Base-by-base conservation (phyloP, 2,329 filamentous ascomycete species). In the Epichloe bromicola region DNA sequence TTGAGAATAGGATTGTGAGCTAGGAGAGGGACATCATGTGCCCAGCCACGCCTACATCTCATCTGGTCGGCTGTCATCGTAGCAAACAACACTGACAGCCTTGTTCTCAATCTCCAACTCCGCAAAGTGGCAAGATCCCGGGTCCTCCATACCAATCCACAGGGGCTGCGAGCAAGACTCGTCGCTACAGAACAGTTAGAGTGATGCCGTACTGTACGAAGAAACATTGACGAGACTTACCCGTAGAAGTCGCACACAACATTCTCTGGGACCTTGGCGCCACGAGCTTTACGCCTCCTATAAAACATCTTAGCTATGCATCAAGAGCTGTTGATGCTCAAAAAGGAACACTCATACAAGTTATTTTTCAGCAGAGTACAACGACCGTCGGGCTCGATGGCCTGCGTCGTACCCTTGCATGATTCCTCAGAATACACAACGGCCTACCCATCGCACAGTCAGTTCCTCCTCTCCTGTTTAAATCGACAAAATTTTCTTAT, bases 61-160 rank as follows among this genome's bases (percentile, higher is more conserved):
- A 17, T 26, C 37, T 33, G 20, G 10, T 34, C 30, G 19, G 26
- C 34, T 52, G n/a, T 52, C 47, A 10, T 52, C 46, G 36, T 54
- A 51, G 46, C 49, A 53, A 17, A 41, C 12, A 37, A 52, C 12
- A 26, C 45, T 49, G 11, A 33, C 15, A 6, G 52, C 52, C 36
- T 34, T 36, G 26, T 53, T 53, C 6, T 36, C 26, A 11, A 51
- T 49, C 5, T 49, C 52, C 23, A 51, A 11, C 15, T 49, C 41
- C 2, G 17, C n/a, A 17, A 51, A 51, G 34, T 15, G 11, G 15
- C 46, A 51, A 17, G 38, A 10, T 1, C 52, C 49, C 19, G 41
- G 49, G 23, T 51, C 46, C 15, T 51, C 49, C 46, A 49, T 52
- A 8, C 52, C 52, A 14, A 51, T 51, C 36, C 40, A 53, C n/a